Evolutionary conservation across 163 green algal genomes (phyloP).

Genomic region (Volvox carteri): DNA sequence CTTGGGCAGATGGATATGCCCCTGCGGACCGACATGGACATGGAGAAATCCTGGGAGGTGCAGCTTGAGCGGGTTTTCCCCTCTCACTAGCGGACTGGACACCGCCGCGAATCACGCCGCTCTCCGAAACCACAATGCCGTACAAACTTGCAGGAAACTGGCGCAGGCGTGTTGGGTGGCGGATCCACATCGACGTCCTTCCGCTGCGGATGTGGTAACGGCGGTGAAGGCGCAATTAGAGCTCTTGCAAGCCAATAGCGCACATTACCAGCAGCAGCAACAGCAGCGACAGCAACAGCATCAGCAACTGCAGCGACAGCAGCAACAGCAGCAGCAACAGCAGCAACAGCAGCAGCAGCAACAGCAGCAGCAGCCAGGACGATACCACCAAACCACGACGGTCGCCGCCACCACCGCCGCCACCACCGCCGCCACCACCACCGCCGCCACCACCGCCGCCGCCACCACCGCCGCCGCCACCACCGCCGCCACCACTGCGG

Average conservation of each 20-base stretch:
- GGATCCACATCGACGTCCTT: not conserved
- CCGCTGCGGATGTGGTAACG: not conserved
- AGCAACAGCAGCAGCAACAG: not conserved
- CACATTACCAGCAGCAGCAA: not conserved
- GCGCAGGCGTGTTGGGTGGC: conserved; percentile 7
- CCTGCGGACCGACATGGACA: not conserved
- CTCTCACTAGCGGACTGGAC: not conserved
- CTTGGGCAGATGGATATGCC: too few relatives aligned
- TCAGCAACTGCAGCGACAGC: too few relatives aligned
- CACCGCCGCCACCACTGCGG: too few relatives aligned
- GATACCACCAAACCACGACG: not conserved
- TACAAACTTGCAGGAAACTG: conserved; percentile 11
- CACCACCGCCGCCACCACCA: too few relatives aligned
- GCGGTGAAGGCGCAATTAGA: not conserved
- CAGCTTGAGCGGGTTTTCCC: not conserved
- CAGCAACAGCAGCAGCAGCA: too few relatives aligned
- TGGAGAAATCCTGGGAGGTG: not conserved
- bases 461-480: too few relatives aligned
- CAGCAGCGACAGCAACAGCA: too few relatives aligned
- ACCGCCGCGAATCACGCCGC: not conserved
- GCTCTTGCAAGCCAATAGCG: not conserved
- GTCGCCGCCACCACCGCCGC: too few relatives aligned
- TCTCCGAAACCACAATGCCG: not conserved
- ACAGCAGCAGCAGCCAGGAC: not conserved
- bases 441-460: too few relatives aligned